Conservation (phyloP, 192 early-diverging fungal species). For the Backusella tuberculispora region DNA sequence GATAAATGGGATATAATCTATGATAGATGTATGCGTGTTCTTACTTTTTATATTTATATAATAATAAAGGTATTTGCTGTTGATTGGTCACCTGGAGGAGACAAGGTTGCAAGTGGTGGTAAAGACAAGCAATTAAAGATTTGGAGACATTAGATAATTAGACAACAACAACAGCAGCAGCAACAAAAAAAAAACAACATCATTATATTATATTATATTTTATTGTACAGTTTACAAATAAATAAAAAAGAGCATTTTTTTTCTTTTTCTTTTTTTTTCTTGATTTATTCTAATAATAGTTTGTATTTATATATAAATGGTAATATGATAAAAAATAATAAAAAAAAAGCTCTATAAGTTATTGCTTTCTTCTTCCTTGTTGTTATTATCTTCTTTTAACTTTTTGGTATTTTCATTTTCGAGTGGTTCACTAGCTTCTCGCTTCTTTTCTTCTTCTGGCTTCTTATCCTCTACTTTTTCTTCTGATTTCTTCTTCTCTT, state of each 20-base stretch:
- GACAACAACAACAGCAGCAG: no score
- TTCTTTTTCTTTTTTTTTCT: background rate
- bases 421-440: background rate
- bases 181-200: background rate
- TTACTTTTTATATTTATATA: no score
- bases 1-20: background rate
- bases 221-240: conserved; percentile 22
- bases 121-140: conserved; percentile 93
- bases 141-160: conserved; percentile 52
- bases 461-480: background rate
- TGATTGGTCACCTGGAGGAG: conserved; percentile 94
- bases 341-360: background rate
- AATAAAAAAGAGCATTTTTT: background rate
- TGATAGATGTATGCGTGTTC: background rate
- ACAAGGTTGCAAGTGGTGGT: conserved; percentile 90
- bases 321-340: background rate
- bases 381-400: background rate
- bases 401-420: conserved; percentile 13
- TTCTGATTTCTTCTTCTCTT: background rate
- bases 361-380: background rate
- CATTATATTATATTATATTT: conserved; percentile 5
- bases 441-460: background rate
- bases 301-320: background rate
- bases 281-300: background rate
- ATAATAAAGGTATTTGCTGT: conserved; percentile 88